Evolutionary conservation across 2,329 filamentous ascomycete species (phyloP).

Genomic region (Fusarium sulawesiense): DNA sequence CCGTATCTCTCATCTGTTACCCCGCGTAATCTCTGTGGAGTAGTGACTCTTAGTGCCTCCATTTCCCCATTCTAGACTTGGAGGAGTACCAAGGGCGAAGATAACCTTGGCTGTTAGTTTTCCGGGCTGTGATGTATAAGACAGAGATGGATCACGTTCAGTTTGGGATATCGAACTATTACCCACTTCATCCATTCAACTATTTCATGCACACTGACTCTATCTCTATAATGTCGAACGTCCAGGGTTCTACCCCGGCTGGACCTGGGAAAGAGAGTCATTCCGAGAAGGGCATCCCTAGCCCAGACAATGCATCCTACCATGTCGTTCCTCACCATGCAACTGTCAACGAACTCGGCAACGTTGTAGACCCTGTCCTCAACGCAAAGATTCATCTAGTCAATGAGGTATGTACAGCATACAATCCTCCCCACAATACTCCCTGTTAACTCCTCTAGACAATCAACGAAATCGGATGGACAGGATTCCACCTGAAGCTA

Average conservation of each 20-base stretch:
- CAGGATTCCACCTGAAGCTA: conserved; percentile 67
- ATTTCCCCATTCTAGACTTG: not conserved
- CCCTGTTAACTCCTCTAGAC: conserved; percentile 41
- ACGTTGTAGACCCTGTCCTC: not conserved
- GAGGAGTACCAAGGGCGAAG: not conserved
- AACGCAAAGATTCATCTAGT: conserved; percentile 3
- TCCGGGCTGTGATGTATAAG: not conserved
- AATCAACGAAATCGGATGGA: conserved; percentile 71
- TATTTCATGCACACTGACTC: not conserved
- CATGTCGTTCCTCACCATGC: not conserved
- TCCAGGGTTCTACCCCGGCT: not conserved
- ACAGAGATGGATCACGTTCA: not conserved
- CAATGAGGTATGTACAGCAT: not conserved
- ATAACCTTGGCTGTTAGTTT: not conserved
- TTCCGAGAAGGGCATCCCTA: not conserved
- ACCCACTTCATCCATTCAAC: not conserved
- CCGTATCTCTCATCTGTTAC: not conserved
- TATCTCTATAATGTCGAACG: not conserved
- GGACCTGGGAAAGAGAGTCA: not conserved
- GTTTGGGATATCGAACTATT: not conserved
- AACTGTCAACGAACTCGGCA: not conserved
- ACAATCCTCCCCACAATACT: fast-evolving
- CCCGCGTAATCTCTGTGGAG: not conserved
- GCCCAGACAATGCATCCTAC: not conserved
- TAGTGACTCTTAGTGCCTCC: not conserved